Conservation (phyloP, 2,329 filamentous ascomycete species). For the Fonsecaea nubica region DNA sequence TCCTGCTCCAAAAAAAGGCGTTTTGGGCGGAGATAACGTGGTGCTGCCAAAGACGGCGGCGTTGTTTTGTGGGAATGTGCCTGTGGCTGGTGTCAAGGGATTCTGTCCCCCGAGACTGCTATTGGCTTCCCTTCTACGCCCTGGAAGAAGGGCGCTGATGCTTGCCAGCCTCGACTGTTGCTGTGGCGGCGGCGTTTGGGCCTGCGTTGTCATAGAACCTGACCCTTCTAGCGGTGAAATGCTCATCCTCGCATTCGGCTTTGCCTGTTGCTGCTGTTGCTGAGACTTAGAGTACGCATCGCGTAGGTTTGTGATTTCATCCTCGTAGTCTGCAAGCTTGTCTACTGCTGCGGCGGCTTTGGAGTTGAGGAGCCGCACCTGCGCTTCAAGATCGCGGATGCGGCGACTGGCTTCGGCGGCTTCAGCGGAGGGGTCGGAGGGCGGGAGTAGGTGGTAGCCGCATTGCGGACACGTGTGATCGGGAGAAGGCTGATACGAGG, state of each 20-base stretch:
- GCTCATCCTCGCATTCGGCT: conserved; percentile 29
- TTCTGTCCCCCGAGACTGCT: conserved; percentile 19
- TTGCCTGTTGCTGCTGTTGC: conserved; percentile 33
- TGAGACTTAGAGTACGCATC: conserved; percentile 31
- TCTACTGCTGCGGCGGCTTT: conserved; percentile 61
- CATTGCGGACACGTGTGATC: conserved; percentile 48
- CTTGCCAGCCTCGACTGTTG: conserved; percentile 33
- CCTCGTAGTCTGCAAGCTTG: conserved; percentile 68
- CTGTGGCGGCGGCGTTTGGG: conserved; percentile 11
- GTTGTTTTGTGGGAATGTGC: conserved; percentile 43
- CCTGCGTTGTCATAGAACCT: conserved; percentile 11
- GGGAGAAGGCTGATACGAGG: conserved; percentile 13
- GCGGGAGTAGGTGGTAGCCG: conserved; percentile 44
- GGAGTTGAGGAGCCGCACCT: conserved; percentile 59
- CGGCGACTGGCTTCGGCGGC: conserved; percentile 48
- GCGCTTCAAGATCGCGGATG: conserved; percentile 61
- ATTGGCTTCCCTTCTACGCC: conserved; percentile 36
- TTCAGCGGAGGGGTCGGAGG: conserved; percentile 39
- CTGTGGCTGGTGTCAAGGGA: conserved; percentile 51
- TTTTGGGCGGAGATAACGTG: conserved; percentile 38
- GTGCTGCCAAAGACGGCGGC: conserved; percentile 21
- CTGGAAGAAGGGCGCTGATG: conserved; percentile 41
- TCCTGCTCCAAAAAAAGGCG: conserved; percentile 32
- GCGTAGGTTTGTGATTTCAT: conserved; percentile 62
- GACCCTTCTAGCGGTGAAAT: conserved; percentile 24